phyloP scores from a whole-genome alignment of 2,329 filamentous ascomycete species.

The Alternaria sp. region DNA sequence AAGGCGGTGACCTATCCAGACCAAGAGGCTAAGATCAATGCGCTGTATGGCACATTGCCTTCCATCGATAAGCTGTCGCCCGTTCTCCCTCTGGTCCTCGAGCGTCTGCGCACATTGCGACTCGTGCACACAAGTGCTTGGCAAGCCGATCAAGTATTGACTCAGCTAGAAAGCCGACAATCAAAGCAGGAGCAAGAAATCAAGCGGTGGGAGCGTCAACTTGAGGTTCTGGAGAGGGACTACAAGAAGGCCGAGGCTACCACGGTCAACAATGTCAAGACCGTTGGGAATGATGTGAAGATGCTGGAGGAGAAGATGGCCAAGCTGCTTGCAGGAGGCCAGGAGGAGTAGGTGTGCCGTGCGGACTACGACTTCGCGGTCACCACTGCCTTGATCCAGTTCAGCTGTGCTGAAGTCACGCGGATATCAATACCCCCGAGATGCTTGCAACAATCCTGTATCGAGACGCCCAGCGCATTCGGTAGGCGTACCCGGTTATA shows the following conservation, averaged over 20 bases:
- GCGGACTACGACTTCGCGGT: not conserved
- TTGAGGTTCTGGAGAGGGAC: constrained; percentile 78
- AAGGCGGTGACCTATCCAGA: constrained; percentile 61
- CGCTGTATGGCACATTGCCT: constrained; percentile 84
- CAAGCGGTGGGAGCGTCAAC: constrained; percentile 80
- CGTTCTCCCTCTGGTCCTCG: constrained; percentile 81
- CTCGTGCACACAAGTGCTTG: constrained; percentile 88
- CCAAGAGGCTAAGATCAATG: constrained; percentile 85
- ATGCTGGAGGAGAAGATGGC: constrained; percentile 80
- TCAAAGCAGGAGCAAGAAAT: constrained; percentile 83
- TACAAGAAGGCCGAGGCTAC: constrained; percentile 72
- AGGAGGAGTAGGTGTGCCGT: constrained; percentile 3
- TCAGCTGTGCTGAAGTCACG: not conserved
- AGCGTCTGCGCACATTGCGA: constrained; percentile 81
- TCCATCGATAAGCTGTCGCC: constrained; percentile 88
- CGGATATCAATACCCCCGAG: not conserved
- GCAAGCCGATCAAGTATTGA: constrained; percentile 76
- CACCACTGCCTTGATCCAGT: not conserved
- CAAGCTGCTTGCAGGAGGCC: constrained; percentile 28
- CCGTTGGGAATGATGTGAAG: constrained; percentile 89
- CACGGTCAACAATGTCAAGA: constrained; percentile 79
- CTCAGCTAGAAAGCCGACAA: constrained; percentile 79
- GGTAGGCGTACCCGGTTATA: not conserved
- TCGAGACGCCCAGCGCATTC: constrained; percentile 1
- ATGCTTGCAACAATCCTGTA: not conserved